A percentile compares a stretch with the other conserved stretches of the same genome.
phyloP scores from a whole-genome alignment of 129 eudicot species.

The Solidago caesia region DNA sequence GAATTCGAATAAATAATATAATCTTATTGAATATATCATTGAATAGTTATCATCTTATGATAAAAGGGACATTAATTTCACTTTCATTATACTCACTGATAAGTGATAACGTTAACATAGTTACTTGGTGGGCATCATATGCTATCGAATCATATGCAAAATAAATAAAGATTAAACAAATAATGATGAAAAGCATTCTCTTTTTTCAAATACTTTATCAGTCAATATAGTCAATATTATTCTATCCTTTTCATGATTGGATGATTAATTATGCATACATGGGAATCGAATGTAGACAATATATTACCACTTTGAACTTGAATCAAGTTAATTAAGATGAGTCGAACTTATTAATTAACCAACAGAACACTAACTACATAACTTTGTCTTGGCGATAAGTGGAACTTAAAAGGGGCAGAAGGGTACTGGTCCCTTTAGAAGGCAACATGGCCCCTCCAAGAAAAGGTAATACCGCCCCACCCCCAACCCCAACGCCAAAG shows the following conservation, averaged over 20 bases:
- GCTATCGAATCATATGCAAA: constrained; percentile 13
- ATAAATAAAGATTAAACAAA: constrained; percentile 21
- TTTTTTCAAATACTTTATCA: not conserved
- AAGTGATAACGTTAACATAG: constrained; percentile 21
- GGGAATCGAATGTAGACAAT: not conserved
- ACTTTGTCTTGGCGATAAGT: no score
- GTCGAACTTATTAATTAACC: not conserved
- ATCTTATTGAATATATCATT: not conserved
- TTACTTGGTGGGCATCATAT: constrained; percentile 36
- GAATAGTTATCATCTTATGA: constrained; percentile 5
- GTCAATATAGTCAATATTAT: not conserved
- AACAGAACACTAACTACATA: no score
- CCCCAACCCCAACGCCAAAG: no score
- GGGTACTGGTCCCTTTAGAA: no score
- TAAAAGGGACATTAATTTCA: not conserved
- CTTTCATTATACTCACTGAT: constrained; percentile 23
- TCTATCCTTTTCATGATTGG: not conserved
- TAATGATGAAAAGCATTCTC: not conserved
- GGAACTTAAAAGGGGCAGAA: no score
- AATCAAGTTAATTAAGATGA: not conserved
- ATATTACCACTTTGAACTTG: not conserved
- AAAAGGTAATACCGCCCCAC: no score
- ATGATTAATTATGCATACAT: not conserved
- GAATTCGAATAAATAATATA: not conserved
- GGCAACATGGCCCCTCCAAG: no score